Evolutionary conservation across 176 grass and related monocot genomes (phyloP).

Genomic region (Aegilops bicornis): DNA sequence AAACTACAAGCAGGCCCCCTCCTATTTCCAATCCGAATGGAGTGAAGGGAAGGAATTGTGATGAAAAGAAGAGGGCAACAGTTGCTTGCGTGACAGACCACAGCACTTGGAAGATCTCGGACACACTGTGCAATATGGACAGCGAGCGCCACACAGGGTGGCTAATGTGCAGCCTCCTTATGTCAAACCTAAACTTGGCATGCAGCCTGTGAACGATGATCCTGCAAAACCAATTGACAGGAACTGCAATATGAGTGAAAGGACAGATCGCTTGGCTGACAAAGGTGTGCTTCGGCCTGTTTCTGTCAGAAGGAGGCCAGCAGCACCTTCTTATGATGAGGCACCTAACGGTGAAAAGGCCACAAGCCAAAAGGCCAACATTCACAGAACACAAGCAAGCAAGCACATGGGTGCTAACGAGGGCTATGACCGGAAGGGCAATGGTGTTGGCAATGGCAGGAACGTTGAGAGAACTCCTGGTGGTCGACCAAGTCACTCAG

Average conservation of each 20-base stretch:
- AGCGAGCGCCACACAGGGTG: slow-evolving; percentile 8
- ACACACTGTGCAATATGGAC: slow-evolving; percentile 20
- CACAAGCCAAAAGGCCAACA: slow-evolving; percentile 28
- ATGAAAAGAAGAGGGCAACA: slow-evolving; percentile 35
- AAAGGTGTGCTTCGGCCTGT: slow-evolving; percentile 45
- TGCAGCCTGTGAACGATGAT: slow-evolving; percentile 19
- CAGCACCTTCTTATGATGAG: background rate
- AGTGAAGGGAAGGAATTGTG: slow-evolving; percentile 16
- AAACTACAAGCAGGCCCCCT: slow-evolving; percentile 44
- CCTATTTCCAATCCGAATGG: slow-evolving; percentile 50
- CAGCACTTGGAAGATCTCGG: slow-evolving; percentile 11
- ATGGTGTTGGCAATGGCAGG: slow-evolving; percentile 16
- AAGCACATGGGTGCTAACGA: slow-evolving; percentile 31
- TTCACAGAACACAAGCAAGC: slow-evolving; percentile 29
- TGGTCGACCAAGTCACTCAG: slow-evolving; percentile 28
- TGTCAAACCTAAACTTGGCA: slow-evolving; percentile 45
- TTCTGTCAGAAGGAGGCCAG: slow-evolving; percentile 62
- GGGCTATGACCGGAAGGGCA: slow-evolving; percentile 7
- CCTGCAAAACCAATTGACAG: slow-evolving; percentile 23
- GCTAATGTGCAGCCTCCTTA: slow-evolving; percentile 49
- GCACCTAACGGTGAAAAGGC: slow-evolving; percentile 32
- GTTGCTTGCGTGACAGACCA: slow-evolving; percentile 14
- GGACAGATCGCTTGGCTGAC: slow-evolving; percentile 17
- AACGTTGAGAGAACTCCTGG: slow-evolving; percentile 31
- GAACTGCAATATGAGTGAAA: background rate